phyloP scores from a whole-genome alignment of 2,329 filamentous ascomycete genomes.

The Diaporthe citrichinensis region DNA sequence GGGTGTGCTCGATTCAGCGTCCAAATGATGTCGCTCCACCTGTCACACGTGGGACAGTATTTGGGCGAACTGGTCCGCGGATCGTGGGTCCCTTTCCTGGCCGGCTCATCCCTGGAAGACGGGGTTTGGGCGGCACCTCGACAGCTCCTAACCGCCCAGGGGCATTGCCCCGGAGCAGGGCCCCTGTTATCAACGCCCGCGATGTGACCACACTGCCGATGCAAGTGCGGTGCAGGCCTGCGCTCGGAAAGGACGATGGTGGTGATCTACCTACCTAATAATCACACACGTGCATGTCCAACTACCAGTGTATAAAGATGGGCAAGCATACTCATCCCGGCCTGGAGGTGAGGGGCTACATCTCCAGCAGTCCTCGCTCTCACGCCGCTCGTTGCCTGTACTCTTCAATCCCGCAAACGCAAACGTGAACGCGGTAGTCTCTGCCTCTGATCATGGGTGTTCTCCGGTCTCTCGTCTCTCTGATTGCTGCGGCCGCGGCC shows the following conservation, averaged over 20 bases:
- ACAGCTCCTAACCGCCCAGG: slow-evolving; percentile 19
- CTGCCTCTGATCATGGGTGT: slow-evolving; percentile 24
- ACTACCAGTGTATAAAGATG: slow-evolving; percentile 20
- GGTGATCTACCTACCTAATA: slow-evolving; percentile 29
- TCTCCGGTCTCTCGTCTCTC: slow-evolving; percentile 18
- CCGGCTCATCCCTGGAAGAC: slow-evolving; percentile 4
- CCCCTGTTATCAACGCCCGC: background rate
- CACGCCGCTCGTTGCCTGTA: background rate
- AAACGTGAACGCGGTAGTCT: background rate
- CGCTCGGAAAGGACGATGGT: slow-evolving; percentile 8
- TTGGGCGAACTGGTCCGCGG: slow-evolving; percentile 25
- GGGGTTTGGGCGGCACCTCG: slow-evolving; percentile 4
- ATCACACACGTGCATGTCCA: slow-evolving; percentile 16
- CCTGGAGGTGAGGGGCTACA: background rate
- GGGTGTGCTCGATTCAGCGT: slow-evolving; percentile 17
- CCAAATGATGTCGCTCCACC: slow-evolving; percentile 29
- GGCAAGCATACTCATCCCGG: background rate
- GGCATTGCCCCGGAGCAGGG: slow-evolving; percentile 22
- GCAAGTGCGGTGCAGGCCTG: background rate
- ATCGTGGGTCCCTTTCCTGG: background rate
- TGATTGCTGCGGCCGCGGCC: slow-evolving; percentile 17
- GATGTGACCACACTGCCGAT: slow-evolving; percentile 22
- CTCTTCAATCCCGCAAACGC: background rate
- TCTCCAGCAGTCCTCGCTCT: background rate
- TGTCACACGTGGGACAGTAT: slow-evolving; percentile 23